Base-by-base conservation (phyloP, 306 rosid species). In the Begonia masoniana region DNA sequence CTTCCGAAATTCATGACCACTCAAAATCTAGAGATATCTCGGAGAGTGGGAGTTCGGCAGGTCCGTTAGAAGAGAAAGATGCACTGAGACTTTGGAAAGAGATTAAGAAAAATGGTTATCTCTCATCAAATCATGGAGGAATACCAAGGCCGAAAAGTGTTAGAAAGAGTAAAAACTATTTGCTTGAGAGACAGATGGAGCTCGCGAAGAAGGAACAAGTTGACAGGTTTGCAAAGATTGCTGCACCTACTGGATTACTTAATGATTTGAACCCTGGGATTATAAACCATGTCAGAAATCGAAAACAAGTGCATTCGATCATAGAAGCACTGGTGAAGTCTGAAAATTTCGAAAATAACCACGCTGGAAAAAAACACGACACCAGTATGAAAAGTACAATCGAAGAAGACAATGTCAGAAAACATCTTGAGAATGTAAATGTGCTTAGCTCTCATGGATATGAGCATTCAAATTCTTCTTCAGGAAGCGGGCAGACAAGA, bases 231-330 rank as follows among this genome's bases (percentile, higher is more conserved):
- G 67, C 95, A 2, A 83, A 83, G 81, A 71, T 86, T 64, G 99
- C 96, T 54, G 99, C 99, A 74, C 99, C 99, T 54, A 86, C 93
- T 79, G 99, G 99, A 60, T 74, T 92, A 65, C 78, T 92, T 58
- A 83, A 71, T 67, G 96, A 76, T n/a, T 70, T 92, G 68, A 92
- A 92, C 74, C 99, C 99, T 8, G 96, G 95, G 71, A 92, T 92
- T 57, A 92, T 92, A 63, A 92, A 92, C 74, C 99, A 92, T 68
- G 99, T 92, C 49, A 81, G 99, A 73, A 92, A 86, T 59, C 77
- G 76, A 58, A 92, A 86, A 58, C 95, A 92, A 67, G 99, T 92
- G 17, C 99, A 78, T 67, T 79, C 96, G 24, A 92, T 92, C 55
- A 83, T 92, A 58, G 84, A 92, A 75, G 77, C 88, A 45, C 84